phyloP scores from a whole-genome alignment of 2,329 filamentous ascomycete genomes.

The Ascomycota sp. region DNA sequence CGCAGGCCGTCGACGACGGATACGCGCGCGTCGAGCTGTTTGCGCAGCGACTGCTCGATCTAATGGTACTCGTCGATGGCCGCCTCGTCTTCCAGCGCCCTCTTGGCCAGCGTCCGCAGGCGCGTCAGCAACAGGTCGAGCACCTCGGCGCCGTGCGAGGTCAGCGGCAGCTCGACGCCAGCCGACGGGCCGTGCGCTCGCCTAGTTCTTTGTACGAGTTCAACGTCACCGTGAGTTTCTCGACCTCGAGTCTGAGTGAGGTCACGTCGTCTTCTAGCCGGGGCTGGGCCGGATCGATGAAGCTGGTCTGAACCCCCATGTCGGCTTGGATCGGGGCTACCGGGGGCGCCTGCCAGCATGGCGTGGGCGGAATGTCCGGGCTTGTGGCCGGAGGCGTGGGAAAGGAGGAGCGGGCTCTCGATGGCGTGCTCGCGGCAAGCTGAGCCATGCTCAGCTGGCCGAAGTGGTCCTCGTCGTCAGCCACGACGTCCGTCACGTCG shows the following conservation, averaged over 20 bases:
- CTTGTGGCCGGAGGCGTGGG: constrained; percentile 36
- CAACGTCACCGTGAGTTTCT: constrained; percentile 24
- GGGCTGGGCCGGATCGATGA: constrained; percentile 22
- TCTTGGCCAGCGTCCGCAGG: constrained; percentile 26
- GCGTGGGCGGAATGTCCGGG: constrained; percentile 17
- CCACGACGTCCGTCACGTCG: constrained; percentile 17
- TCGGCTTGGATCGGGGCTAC: constrained; percentile 6
- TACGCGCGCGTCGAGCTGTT: constrained; percentile 33
- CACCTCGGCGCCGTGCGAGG: constrained; percentile 30
- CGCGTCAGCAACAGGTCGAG: constrained; percentile 31
- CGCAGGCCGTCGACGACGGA: constrained; percentile 27
- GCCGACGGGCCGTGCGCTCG: constrained; percentile 14
- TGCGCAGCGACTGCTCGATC: constrained; percentile 31
- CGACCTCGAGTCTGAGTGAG: constrained; percentile 26
- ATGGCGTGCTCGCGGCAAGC: constrained; percentile 30
- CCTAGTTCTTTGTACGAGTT: constrained; percentile 24
- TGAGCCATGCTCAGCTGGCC: constrained; percentile 30
- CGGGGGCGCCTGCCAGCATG: constrained; percentile 9
- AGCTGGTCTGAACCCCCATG: constrained; percentile 17
- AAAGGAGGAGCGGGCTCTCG: constrained; percentile 23
- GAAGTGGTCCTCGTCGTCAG: constrained; percentile 16
- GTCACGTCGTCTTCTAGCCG: constrained; percentile 24
- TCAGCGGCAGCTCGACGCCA: constrained; percentile 27
- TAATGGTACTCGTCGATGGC: constrained; percentile 39
- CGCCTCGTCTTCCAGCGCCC: constrained; percentile 27